Percentiles rank a stretch among this genome's conserved stretches.
Conservation (phyloP, 2,329 filamentous ascomycete genomes). For the Cyclaneusma minus region DNA sequence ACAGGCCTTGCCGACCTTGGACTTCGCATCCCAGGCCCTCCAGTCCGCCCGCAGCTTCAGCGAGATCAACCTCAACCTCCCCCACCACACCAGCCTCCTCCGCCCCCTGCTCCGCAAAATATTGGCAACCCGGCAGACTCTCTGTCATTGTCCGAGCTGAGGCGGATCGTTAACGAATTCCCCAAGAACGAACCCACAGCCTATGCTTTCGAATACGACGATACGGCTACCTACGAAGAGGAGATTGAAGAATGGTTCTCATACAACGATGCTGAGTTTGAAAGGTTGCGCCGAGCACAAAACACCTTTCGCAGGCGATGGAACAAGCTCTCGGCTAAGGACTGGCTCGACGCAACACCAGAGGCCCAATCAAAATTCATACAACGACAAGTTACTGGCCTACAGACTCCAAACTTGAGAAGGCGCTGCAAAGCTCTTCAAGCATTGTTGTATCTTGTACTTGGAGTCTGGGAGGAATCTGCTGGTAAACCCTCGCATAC, state of each 20-base stretch:
- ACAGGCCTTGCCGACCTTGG: conserved; percentile 24
- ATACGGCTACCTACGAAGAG: conserved; percentile 60
- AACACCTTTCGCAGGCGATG: conserved; percentile 66
- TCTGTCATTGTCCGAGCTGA: conserved; percentile 58
- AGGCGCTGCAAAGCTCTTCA: conserved; percentile 37
- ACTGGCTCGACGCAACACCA: conserved; percentile 52
- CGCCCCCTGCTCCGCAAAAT: conserved; percentile 15
- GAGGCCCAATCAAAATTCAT: conserved; percentile 43
- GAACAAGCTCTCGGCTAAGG: conserved; percentile 33
- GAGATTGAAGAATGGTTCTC: conserved; percentile 98
- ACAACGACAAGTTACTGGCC: conserved; percentile 29
- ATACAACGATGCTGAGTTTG: conserved; percentile 75
- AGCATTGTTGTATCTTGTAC: conserved; percentile 42
- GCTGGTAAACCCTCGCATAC: conserved; percentile 29
- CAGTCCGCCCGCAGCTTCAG: conserved; percentile 17
- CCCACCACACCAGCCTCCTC: conserved; percentile 18
- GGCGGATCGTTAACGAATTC: conserved; percentile 58
- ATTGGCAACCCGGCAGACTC: conserved; percentile 42
- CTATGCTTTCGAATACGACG: conserved; percentile 76
- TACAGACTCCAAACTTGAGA: conserved; percentile 29
- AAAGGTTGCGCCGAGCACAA: conserved; percentile 60
- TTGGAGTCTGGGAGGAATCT: conserved; percentile 57
- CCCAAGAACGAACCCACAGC: conserved; percentile 51
- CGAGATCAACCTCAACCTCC: conserved; percentile 22
- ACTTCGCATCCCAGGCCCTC: conserved; percentile 10